phyloP scores from a whole-genome alignment of 345 rosid species.

The Acer campestre region DNA sequence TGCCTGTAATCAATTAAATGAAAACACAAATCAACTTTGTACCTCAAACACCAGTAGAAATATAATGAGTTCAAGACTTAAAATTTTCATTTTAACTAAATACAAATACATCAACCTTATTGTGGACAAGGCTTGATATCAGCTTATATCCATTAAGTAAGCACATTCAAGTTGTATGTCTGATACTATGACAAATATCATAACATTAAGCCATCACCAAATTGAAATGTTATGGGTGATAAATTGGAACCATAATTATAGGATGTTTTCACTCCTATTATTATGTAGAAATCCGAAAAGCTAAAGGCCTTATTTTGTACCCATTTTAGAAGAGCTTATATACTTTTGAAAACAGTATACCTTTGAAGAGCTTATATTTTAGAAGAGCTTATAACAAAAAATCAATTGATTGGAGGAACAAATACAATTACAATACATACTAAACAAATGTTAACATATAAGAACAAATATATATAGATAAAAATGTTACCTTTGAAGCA shows the following conservation, averaged over 20 bases:
- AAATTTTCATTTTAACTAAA: background rate
- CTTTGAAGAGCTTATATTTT: no score
- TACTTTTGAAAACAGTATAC: no score
- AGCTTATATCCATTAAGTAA: background rate
- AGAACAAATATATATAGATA: background rate
- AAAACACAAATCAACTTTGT: background rate
- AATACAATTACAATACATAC: background rate
- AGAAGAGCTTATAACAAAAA: no score
- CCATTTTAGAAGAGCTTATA: no score
- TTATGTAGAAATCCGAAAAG: no score
- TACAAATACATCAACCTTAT: background rate
- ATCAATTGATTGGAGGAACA: background rate
- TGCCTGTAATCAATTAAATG: constrained; percentile 48
- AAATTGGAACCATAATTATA: no score
- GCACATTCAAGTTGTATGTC: background rate
- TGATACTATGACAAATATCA: no score
- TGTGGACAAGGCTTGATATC: background rate
- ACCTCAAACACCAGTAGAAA: background rate
- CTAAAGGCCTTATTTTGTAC: no score
- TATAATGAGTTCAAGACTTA: no score
- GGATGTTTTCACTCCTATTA: no score
- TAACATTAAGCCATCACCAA: background rate
- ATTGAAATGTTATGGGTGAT: background rate
- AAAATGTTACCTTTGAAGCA: constrained; percentile 46
- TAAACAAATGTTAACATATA: background rate